Conservation (phyloP, 2,329 filamentous ascomycete species). For the Akanthomyces lecanii region DNA sequence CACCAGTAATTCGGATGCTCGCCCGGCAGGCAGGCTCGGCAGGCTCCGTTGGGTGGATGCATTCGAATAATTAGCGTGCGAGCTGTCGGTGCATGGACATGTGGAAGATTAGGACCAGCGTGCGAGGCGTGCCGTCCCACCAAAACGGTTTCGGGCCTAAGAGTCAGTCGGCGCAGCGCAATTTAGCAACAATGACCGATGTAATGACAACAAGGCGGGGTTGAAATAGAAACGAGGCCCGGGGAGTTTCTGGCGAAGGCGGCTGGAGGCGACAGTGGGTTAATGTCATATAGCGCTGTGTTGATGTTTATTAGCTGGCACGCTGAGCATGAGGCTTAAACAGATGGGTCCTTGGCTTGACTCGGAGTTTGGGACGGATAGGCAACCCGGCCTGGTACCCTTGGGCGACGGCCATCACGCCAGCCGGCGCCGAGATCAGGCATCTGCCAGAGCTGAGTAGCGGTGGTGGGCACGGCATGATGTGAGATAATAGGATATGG, state of each 20-base stretch:
- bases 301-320: background rate
- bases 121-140: background rate
- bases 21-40: conserved; percentile 5
- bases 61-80: background rate
- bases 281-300: background rate
- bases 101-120: background rate
- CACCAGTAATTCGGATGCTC: background rate
- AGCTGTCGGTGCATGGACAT: background rate
- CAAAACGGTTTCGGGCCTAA: background rate
- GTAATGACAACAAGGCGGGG: background rate
- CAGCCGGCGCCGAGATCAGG: background rate
- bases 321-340: background rate
- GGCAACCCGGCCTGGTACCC: background rate
- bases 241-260: conserved; percentile 8
- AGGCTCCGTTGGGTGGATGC: conserved; percentile 6
- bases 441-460: background rate
- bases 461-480: background rate
- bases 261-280: background rate
- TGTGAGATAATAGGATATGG: background rate
- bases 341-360: background rate
- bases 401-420: background rate
- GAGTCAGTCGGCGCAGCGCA: background rate
- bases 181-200: background rate
- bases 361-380: background rate
- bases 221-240: background rate